Percentiles rank a stretch among this genome's conserved stretches.
These are phyloP conservation scores for Pugionium dolabratum DNA, from an alignment of 345 rosid species.

Conservation along the genomic window DNA sequence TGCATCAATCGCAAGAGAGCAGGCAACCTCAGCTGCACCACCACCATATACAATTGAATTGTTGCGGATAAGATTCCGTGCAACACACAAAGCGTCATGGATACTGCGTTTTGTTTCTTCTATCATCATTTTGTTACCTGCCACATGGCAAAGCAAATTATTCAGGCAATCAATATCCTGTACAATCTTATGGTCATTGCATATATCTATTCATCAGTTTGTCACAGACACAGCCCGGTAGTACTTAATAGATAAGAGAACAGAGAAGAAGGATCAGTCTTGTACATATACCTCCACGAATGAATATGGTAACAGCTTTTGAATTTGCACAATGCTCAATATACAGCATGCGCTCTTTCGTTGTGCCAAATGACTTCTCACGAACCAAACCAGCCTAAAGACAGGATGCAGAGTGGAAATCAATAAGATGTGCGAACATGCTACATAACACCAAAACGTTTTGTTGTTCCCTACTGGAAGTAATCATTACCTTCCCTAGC, in stretches of 20 bases:
- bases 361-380: conserved; percentile 63
- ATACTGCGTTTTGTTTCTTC: conserved; percentile 98
- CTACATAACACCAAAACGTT: neutral
- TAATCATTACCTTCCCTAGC: conserved; percentile 71
- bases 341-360: conserved; percentile 61
- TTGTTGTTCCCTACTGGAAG: neutral
- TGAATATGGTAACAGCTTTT: conserved; percentile 71
- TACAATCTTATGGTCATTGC: no score
- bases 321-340: conserved; percentile 70
- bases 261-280: no score
- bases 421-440: neutral
- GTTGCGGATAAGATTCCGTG: conserved; percentile 94
- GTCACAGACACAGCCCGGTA: neutral
- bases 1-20: conserved; percentile 86
- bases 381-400: conserved; percentile 71
- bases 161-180: neutral
- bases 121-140: conserved; percentile 96
- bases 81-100: conserved; percentile 93
- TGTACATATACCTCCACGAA: conserved; percentile 75
- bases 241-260: no score
- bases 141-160: conserved; percentile 29
- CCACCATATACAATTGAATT: conserved; percentile 96
- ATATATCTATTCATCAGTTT: no score
- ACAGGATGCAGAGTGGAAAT: neutral
- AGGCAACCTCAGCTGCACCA: conserved; percentile 91